Evolutionary conservation across 306 rosid genomes (phyloP), one percentile per base, ranked within the genome.

Genomic region (Glycyrrhiza uralensis): DNA sequence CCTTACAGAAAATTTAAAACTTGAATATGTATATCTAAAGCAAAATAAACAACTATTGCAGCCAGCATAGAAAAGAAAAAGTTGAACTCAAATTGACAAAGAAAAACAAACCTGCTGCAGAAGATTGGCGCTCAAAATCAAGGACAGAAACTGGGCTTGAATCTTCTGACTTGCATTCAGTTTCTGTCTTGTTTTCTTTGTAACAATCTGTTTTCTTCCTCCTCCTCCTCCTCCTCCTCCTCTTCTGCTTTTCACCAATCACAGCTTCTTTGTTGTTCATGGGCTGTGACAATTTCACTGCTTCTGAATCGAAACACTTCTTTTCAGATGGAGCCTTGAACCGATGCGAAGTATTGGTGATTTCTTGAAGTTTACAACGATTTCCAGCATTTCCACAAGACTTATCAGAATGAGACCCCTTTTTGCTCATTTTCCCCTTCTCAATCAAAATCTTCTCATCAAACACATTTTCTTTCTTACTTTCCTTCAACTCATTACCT

Each of bases 81-180:
- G 19, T 69, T 36, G 47, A 39, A 19, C 6, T n/a, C 0, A 64
- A 71, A 73, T 38, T 17, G 12, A 22, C 54, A 36, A 35, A 22
- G 41, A 81, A 67, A 83, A 76, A 41, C 74, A 35, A 76, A 89
- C 97, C 97, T 86, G 89, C 33, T 54, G 44, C 77, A 15, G 71
- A 74, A 54, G 38, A 66, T 56, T 80, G 50, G 2, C 80, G 68
- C 76, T 89, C 80, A 74, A 73, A 80, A 22, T 90, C 89, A 22
- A 93, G 96, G 29, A 91, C 91, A 57, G 98, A 93, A 78, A 91
- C 94, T 1, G 97, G 97, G 72, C 97, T 93, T 33, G 77, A 69
- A 58, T 93, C 98, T 66, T 93, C 90, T 5, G 88, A 80, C 50
- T 82, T 83, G 58, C 67, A 66, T 22, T 85, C 88, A 13, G 71